Base-by-base conservation (phyloP, 768 basidiomycete species). In the Pholiota molesta region DNA sequence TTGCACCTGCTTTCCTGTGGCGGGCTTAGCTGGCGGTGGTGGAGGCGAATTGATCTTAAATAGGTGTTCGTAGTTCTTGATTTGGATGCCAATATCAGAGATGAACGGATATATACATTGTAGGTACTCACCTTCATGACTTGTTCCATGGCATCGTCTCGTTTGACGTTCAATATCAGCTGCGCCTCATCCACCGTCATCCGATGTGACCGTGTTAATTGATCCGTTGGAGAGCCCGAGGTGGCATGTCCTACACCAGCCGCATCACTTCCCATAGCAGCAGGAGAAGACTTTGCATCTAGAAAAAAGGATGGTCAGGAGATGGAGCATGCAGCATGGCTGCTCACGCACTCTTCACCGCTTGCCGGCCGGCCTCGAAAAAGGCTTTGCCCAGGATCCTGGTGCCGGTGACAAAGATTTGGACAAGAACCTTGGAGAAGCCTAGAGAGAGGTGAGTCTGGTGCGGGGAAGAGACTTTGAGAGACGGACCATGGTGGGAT, bases 101-200 rank as follows among this genome's bases (percentile, higher is more conserved):
- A 35, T 3, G 11, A 61, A 31, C 17, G 14, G 65, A 31, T 31
- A 14, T 55, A 40, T 17, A 13, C 29, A 33, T 79, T 14, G 47
- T 13, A 26, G 47, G 21, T 10, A 49, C 23, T 49, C 47, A 92
- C 96, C 83, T 92, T 89, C 40, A 92, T 71, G 26, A 96, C 78
- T 47, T 77, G 80, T 71, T 94, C 90, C 71, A 90, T 72, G 0
- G 79, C 69, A 23, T 92, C 90, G 21, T 83, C 90, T 39, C 85
- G 85, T 74, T 94, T 96, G 21, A 86, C 78, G 73, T 99, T 98
- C 64, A 99, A 78, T 70, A 99, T 95, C 61, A 97, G 78, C 69
- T 89, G 90, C 19, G 97, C 97, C 78, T 99, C 97, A 67, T 98
- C 96, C 67, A 97, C 69, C 7, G 94, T 95, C 95, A 99, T 96